Conservation (phyloP, 805 yeast genomes). For the Lipomyces spencermartinsiae region DNA sequence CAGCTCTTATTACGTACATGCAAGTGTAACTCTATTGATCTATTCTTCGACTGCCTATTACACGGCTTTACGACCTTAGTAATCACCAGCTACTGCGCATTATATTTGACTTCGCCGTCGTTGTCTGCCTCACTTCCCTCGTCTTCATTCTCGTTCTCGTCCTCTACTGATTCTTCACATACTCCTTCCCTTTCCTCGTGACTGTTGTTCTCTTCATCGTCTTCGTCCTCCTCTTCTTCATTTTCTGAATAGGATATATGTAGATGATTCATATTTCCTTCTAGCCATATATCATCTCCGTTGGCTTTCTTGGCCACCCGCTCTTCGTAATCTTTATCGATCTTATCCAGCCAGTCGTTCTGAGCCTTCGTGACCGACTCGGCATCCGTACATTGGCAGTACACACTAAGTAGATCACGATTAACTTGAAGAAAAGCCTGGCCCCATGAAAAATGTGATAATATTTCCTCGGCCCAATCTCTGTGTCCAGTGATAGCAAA, state of each 20-base stretch:
- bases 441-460: constrained; percentile 92
- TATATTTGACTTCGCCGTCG: background rate
- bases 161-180: background rate
- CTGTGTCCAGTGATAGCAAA: constrained; percentile 89
- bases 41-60: background rate
- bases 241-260: constrained; percentile 40
- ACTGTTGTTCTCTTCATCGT: constrained; percentile 7
- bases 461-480: constrained; percentile 84
- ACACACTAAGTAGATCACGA: constrained; percentile 73
- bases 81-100: too few relatives aligned
- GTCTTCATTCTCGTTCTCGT: background rate
- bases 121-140: background rate
- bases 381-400: constrained; percentile 80
- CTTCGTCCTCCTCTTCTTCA: constrained; percentile 41
- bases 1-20: background rate
- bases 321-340: constrained; percentile 70
- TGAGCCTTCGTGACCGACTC: constrained; percentile 76
- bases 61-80: background rate
- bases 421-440: constrained; percentile 83
- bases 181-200: background rate
- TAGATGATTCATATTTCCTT: constrained; percentile 75
- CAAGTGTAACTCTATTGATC: background rate
- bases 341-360: constrained; percentile 69
- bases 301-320: constrained; percentile 57
- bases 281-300: constrained; percentile 72